Percentiles rank a stretch among this genome's conserved stretches.
phyloP scores from a whole-genome alignment of 768 basidiomycete species.

The Podaxis sp. region DNA sequence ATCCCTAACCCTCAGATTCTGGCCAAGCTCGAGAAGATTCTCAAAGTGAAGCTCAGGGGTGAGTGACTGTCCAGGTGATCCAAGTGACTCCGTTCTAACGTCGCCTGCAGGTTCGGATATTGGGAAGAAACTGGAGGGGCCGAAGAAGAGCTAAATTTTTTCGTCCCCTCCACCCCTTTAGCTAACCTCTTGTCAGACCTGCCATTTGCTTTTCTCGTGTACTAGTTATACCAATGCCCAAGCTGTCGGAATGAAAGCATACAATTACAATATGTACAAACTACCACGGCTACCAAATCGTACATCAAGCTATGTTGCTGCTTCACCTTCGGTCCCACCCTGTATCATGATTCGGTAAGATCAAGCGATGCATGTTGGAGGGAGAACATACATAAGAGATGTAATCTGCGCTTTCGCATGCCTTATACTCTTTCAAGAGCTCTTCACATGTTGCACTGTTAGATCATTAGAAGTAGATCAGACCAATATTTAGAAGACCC shows the following conservation, averaged over 20 bases:
- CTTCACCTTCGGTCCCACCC: slow-evolving; percentile 18
- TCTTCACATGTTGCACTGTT: slow-evolving; percentile 82
- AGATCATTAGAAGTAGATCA: slow-evolving; percentile 1
- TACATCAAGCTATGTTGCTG: slow-evolving; percentile 1
- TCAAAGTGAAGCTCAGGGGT: slow-evolving; percentile 92
- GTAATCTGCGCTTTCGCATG: slow-evolving; percentile 94
- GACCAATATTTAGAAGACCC: slow-evolving; percentile 17
- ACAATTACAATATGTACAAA: slow-evolving; percentile 3
- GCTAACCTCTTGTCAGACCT: background rate
- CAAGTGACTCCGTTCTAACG: slow-evolving; percentile 12
- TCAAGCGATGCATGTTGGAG: background rate
- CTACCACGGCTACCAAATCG: background rate
- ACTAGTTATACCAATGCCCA: slow-evolving; percentile 7
- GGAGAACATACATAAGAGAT: slow-evolving; percentile 73
- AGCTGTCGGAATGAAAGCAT: slow-evolving; percentile 4
- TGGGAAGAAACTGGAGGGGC: slow-evolving; percentile 82
- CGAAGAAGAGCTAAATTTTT: slow-evolving; percentile 50
- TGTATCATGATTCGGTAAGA: background rate
- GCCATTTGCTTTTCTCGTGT: background rate
- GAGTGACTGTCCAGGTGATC: slow-evolving; percentile 24
- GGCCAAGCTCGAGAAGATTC: slow-evolving; percentile 80
- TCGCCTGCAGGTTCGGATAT: slow-evolving; percentile 62
- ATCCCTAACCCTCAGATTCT: slow-evolving; percentile 87
- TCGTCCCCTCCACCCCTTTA: slow-evolving; percentile 9
- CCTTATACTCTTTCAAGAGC: slow-evolving; percentile 90